phyloP scores from a whole-genome alignment of 352 stramenopile species.

The Globisporangium cylindrosporum region DNA sequence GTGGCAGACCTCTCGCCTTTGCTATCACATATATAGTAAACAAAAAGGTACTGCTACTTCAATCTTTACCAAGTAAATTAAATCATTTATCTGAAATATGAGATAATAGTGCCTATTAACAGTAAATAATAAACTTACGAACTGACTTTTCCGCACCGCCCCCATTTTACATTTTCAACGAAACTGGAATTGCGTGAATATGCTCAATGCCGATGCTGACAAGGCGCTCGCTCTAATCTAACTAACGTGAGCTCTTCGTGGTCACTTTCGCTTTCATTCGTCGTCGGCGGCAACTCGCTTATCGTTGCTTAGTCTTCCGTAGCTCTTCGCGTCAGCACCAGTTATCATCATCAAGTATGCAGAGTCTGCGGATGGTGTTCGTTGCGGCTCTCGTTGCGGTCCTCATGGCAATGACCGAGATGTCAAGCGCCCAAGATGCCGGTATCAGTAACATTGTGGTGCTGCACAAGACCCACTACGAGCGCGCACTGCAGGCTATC shows the following conservation, averaged over 20 bases:
- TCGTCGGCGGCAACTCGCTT: background rate
- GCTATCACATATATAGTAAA: background rate
- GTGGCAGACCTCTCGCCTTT: background rate
- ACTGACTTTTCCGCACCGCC: slow-evolving; percentile 2
- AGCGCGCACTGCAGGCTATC: slow-evolving; percentile 29
- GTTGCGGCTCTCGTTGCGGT: background rate
- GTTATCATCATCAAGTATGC: background rate
- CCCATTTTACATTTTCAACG: slow-evolving; percentile 4
- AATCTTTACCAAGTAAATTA: background rate
- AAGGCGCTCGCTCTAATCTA: background rate
- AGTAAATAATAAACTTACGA: background rate
- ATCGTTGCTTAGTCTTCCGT: background rate
- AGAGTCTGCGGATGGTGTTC: background rate
- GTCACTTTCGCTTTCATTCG: slow-evolving; percentile 8
- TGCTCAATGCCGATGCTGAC: background rate
- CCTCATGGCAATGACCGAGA: background rate
- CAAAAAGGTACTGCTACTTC: background rate
- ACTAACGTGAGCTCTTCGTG: background rate
- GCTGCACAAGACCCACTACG: slow-evolving; percentile 7
- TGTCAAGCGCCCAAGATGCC: background rate
- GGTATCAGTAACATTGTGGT: slow-evolving; percentile 10
- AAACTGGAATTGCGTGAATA: background rate
- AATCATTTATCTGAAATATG: too few relatives aligned
- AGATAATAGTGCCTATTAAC: background rate
- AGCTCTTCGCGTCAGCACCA: background rate